phyloP scores from a whole-genome alignment of 768 basidiomycete species.

The Psilocybe cyanescens region DNA sequence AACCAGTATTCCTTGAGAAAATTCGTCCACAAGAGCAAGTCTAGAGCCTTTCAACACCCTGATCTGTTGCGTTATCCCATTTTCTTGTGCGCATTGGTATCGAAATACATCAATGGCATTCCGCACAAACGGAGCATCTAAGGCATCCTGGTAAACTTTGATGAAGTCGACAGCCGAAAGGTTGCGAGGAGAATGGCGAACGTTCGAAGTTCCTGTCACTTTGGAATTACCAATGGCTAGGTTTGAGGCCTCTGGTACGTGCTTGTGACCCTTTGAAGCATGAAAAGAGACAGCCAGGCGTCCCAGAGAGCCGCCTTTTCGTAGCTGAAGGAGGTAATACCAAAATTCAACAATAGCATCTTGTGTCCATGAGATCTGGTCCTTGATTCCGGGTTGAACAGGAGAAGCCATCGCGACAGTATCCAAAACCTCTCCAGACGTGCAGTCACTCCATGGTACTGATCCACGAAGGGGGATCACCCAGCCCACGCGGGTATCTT shows the following conservation, averaged over 20 bases:
- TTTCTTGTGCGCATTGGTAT: slow-evolving; percentile 25
- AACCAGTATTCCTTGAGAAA: slow-evolving; percentile 48
- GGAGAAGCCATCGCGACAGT: slow-evolving; percentile 23
- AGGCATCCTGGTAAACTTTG: slow-evolving; percentile 62
- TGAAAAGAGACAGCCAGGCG: slow-evolving; percentile 55
- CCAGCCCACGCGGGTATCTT: slow-evolving; percentile 54
- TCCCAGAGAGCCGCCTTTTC: slow-evolving; percentile 41
- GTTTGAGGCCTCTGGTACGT: background rate
- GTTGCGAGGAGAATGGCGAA: background rate
- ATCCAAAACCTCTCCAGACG: slow-evolving; percentile 45
- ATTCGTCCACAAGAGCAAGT: slow-evolving; percentile 51
- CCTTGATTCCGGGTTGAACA: slow-evolving; percentile 17
- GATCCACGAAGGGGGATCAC: slow-evolving; percentile 59
- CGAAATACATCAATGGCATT: slow-evolving; percentile 55
- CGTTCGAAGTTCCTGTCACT: background rate
- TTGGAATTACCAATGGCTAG: background rate
- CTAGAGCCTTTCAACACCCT: slow-evolving; percentile 51
- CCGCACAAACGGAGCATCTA: slow-evolving; percentile 50
- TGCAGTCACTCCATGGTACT: slow-evolving; percentile 50
- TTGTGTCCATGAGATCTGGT: slow-evolving; percentile 51
- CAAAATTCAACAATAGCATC: slow-evolving; percentile 48
- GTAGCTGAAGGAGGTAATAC: slow-evolving; percentile 49
- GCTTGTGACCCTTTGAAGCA: slow-evolving; percentile 21
- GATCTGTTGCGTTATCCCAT: slow-evolving; percentile 32
- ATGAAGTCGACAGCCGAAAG: slow-evolving; percentile 45